Percentiles rank a stretch among this genome's conserved stretches.
Evolutionary conservation across 192 early-diverging fungal genomes (phyloP).

Genomic region (Coemansia sp.): DNA sequence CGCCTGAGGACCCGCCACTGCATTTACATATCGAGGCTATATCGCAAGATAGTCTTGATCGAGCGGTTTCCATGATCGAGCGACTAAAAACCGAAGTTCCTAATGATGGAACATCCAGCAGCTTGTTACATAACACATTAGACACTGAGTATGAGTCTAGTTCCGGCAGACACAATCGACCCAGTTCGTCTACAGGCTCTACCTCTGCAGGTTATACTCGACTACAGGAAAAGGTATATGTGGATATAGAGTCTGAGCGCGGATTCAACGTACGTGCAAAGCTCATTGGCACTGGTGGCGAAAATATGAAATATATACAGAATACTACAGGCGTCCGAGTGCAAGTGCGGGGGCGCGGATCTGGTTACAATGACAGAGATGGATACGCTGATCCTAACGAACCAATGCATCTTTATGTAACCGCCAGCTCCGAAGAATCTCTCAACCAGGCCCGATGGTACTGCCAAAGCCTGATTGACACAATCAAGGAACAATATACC

Average conservation of each 20-base stretch:
- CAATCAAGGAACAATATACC: constrained; percentile 71
- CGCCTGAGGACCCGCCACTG: constrained; percentile 73
- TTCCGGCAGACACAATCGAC: constrained; percentile 26
- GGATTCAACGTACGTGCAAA: constrained; percentile 82
- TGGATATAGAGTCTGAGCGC: constrained; percentile 73
- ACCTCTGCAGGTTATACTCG: constrained; percentile 6
- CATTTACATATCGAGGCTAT: constrained; percentile 73
- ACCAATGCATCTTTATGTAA: constrained; percentile 78
- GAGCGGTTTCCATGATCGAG: constrained; percentile 70
- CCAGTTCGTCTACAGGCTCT: constrained; percentile 20
- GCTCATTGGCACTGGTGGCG: constrained; percentile 74
- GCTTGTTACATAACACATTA: no score
- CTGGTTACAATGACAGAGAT: constrained; percentile 68
- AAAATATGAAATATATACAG: constrained; percentile 87
- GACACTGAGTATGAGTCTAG: background rate
- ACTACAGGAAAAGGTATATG: constrained; percentile 64
- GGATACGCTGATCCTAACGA: constrained; percentile 68
- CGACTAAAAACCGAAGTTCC: constrained; percentile 52
- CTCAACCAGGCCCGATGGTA: constrained; percentile 66
- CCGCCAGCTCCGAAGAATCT: constrained; percentile 62
- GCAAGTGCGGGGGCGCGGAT: constrained; percentile 80
- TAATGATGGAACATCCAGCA: background rate
- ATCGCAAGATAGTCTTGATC: constrained; percentile 63
- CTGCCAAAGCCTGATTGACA: constrained; percentile 74
- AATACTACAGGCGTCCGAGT: constrained; percentile 72